Base-by-base conservation (phyloP, 495 filamentous ascomycete genomes). In the Talaromyces borbonicus region DNA sequence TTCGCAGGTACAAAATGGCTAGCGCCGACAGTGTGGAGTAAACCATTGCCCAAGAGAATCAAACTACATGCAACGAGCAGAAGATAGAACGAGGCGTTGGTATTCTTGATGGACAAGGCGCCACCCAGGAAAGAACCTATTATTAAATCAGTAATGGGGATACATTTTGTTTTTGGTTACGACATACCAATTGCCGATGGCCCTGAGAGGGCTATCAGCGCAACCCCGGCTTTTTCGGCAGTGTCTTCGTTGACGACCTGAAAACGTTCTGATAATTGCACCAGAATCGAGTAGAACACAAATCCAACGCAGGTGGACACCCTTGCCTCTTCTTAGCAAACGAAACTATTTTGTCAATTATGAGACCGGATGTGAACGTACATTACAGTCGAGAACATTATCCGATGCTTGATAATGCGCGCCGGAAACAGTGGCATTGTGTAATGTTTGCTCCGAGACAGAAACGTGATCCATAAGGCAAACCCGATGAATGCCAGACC, bases 251-350 rank as follows among this genome's bases (percentile, higher is more conserved):
- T 68, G 12, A 80, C 69, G 20, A 79, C 62, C 46, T 82, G 77
- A 25, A 81, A 75, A 35, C 75, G 70, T 47, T 80, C 71, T 4
- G 80, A 78, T 6, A 84, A 62, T 38, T 75, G 71, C 29, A 82
- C 69, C 4, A 81, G 61, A 41, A 73, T 61, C 8, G 68, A 52
- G 25, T 80, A 72, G 50, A 74, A 81, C 5, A 74, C 60, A 36
- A 75, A 79, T 8, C 80, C 80, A 0, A 66, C 67, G 22, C 75
- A 58, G 9, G 77, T 55, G 11, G 69, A 38, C 23, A 38, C 35
- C 35, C 35, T 38, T 2, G 16, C 2, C 19, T n/a, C 8, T 38
- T 7, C 6, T 38, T 38, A 38, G 35, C 12, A 38, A n/a, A 1
- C 7, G 29, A 8, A 14, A 22, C 19, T 4, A 4, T 9, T 3